These are phyloP conservation scores for Elsinoe necatrix DNA, from an alignment of 2,329 filamentous ascomycete genomes.

Conservation along the genomic window DNA sequence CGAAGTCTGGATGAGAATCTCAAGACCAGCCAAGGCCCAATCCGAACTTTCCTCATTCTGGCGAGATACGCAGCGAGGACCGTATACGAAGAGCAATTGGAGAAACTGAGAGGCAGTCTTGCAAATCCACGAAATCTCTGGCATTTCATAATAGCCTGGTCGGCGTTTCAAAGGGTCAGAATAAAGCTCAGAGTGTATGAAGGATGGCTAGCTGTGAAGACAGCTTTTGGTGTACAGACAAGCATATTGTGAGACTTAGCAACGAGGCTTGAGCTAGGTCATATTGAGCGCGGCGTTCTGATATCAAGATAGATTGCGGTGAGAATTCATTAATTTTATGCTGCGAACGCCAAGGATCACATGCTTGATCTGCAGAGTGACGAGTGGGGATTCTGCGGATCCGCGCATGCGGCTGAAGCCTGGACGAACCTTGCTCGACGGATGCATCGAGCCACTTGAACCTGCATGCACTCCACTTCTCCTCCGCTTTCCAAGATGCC, in stretches of 20 bases:
- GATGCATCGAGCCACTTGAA: neutral
- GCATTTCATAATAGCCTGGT: constrained; percentile 45
- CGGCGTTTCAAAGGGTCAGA: constrained; percentile 47
- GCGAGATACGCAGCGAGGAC: constrained; percentile 54
- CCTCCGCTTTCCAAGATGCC: neutral
- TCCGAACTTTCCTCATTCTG: constrained; percentile 56
- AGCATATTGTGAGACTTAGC: neutral
- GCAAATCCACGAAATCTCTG: constrained; percentile 46
- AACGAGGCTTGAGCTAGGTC: neutral
- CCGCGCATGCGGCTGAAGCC: neutral
- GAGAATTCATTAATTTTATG: neutral
- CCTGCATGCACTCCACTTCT: neutral
- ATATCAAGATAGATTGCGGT: neutral
- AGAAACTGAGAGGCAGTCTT: constrained; percentile 43
- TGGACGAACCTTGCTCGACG: neutral
- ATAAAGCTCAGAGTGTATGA: constrained; percentile 53
- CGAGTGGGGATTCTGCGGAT: neutral
- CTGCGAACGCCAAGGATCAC: neutral
- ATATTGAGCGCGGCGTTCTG: constrained; percentile 3
- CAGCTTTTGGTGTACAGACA: constrained; percentile 38
- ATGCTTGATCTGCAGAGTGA: constrained; percentile 3
- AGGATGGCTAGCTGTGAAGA: constrained; percentile 44
- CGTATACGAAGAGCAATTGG: constrained; percentile 54
- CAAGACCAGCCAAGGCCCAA: constrained; percentile 58
- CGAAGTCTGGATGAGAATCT: constrained; percentile 86